Evolutionary conservation across 2,329 filamentous ascomycete species (phyloP).

Genomic region (Clarireedia sp.): DNA sequence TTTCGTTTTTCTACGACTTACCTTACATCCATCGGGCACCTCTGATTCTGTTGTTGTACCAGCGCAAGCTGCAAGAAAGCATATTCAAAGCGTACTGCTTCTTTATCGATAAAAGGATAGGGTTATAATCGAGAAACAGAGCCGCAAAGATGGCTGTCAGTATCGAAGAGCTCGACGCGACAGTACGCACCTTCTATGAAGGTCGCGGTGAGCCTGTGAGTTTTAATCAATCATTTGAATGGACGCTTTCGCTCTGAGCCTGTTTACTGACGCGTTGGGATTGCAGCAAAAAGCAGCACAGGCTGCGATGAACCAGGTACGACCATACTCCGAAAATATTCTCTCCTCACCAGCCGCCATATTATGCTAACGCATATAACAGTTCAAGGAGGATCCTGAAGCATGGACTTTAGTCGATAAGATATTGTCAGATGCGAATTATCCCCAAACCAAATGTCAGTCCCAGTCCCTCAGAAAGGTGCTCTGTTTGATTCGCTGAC

Average conservation of each 20-base stretch:
- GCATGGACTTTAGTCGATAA: constrained; percentile 96
- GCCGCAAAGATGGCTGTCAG: constrained; percentile 54
- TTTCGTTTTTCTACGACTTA: constrained; percentile 15
- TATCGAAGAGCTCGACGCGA: constrained; percentile 92
- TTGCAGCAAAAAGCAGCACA: constrained; percentile 91
- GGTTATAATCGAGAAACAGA: constrained; percentile 20
- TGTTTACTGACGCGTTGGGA: constrained; percentile 34
- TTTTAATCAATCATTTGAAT: constrained; percentile 19
- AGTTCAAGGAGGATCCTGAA: constrained; percentile 99
- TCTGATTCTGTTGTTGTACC: constrained; percentile 13
- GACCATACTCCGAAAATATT: constrained; percentile 26
- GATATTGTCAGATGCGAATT: constrained; percentile 86
- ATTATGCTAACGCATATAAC: constrained; percentile 19
- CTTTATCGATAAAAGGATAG: constrained; percentile 20
- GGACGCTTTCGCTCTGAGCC: constrained; percentile 3
- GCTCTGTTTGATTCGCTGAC: constrained; percentile 13
- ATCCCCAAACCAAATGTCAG: constrained; percentile 93
- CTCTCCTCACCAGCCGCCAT: constrained; percentile 1
- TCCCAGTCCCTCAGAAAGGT: constrained; percentile 16
- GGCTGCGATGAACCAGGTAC: constrained; percentile 83
- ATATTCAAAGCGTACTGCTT: constrained; percentile 11
- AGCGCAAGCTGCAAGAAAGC: constrained; percentile 24
- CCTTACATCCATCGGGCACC: constrained; percentile 15
- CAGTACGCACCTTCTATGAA: constrained; percentile 95
- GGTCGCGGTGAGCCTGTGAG: constrained; percentile 86